Evolutionary conservation across 2,329 filamentous ascomycete genomes (phyloP), one percentile per base, ranked within the genome.

Genomic region (Acrocalymma vagum): DNA sequence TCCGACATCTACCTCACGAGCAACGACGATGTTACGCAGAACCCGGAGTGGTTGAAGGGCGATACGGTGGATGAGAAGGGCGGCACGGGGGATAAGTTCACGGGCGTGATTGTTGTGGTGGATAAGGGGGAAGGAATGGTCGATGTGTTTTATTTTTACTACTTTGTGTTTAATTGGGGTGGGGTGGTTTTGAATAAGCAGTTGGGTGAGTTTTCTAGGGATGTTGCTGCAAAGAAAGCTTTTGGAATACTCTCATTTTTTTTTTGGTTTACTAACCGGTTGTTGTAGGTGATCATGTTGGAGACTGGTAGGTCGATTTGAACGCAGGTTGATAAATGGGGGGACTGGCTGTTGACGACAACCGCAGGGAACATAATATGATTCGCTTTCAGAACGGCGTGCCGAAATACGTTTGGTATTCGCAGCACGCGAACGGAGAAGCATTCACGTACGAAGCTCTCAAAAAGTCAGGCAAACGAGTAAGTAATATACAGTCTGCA

Each of bases 91-190:
- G 31, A 32, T 0, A 75, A 75, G 4, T 72, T 72, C 7, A 75
- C 73, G 8, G 72, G 71, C 37, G 72, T 72, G 0, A 75, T 86
- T 22, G 75, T 86, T 16, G 71, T 82, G 3, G 76, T 76, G 31
- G 75, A 84, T 41, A 80, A 82, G 42, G 78, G 75, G 1, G 65
- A 72, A 33, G 69, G 71, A 7, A 65, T 67, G 2, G 62, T 82
- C 2, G 80, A 84, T 67, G 80, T 73, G 0, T 84, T 82, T 55
- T 84, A 83, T 60, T 79, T 83, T 52, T 82, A 81, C 48, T 84
- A 83, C 53, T 81, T 77, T 48, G 73, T 78, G 22, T 80, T 73
- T 55, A 78, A 80, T 45, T 72, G 72, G 56, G 79, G 79, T 13
- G 77, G 79, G 22, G 71, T 63, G 5, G 74, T 80, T 2, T 44